Evolutionary conservation across 176 grass and related monocot genomes (phyloP).

Genomic region (Poa annua): DNA sequence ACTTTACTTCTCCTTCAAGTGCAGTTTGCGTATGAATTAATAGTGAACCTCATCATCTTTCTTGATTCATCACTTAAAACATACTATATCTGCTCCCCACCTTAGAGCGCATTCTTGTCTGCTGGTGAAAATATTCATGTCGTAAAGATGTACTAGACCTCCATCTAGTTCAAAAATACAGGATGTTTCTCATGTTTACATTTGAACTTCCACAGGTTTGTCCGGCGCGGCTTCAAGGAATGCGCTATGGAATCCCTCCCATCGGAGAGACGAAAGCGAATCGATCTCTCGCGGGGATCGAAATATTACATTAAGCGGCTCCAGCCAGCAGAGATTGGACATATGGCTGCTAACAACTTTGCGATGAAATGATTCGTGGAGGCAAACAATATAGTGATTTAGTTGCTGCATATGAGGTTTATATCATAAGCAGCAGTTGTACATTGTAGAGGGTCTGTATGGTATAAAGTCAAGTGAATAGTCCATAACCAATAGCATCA

Average conservation of each 20-base stretch:
- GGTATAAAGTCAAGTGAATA: conserved; percentile 39
- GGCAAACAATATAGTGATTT: not conserved
- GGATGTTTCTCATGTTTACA: not conserved
- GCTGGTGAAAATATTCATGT: not conserved
- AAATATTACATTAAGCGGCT: conserved; percentile 91
- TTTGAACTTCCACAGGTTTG: conserved; percentile 62
- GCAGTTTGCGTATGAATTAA: not conserved
- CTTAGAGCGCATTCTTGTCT: not conserved
- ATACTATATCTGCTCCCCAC: not conserved
- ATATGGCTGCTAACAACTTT: conserved; percentile 44
- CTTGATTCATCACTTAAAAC: not conserved
- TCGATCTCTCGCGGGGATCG: conserved; percentile 76
- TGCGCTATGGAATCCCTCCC: conserved; percentile 81
- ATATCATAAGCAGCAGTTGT: conserved; percentile 27
- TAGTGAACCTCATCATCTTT: conserved; percentile 8
- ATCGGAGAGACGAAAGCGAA: conserved; percentile 62
- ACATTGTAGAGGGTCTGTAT: conserved; percentile 37
- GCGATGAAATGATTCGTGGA: conserved; percentile 37
- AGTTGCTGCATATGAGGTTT: conserved; percentile 23
- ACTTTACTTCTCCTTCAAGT: not conserved
- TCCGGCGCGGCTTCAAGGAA: conserved; percentile 85
- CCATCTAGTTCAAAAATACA: not conserved
- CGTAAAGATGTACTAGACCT: not conserved
- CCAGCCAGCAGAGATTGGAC: conserved; percentile 46
- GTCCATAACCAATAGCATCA: not conserved